phyloP scores from a whole-genome alignment of 108 stramenopile species.

The Licmophora abbreviata region DNA sequence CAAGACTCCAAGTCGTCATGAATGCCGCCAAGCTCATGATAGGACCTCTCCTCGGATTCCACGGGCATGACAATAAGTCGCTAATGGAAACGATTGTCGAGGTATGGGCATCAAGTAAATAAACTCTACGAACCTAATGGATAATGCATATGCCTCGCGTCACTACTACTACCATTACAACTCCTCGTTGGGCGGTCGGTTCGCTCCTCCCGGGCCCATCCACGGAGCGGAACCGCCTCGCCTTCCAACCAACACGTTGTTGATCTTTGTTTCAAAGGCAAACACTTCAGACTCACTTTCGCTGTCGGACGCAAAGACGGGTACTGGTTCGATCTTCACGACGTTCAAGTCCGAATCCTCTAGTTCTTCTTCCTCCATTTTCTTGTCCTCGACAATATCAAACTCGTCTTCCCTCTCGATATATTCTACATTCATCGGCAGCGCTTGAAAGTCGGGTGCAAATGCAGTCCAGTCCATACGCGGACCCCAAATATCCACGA shows the following conservation, averaged over 20 bases:
- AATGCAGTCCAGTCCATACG: conserved; percentile 72
- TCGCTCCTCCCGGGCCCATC: too few species aligned
- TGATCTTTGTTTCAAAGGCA: conserved; percentile 44
- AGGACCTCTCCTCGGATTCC: too few species aligned
- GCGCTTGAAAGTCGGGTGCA: conserved; percentile 80
- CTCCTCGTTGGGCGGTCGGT: too few species aligned
- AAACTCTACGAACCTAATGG: too few species aligned
- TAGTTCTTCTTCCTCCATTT: conserved; percentile 16
- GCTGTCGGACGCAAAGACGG: conserved; percentile 67
- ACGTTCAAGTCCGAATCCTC: conserved; percentile 44
- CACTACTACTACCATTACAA: too few species aligned
- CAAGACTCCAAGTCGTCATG: too few species aligned
- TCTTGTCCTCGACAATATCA: conserved; percentile 41
- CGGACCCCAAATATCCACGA: conserved; percentile 74
- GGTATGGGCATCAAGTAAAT: too few species aligned
- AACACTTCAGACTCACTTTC: conserved; percentile 66
- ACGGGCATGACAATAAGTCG: too few species aligned
- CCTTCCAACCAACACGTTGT: conserved; percentile 3
- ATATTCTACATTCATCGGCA: conserved; percentile 69
- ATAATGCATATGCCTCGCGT: too few species aligned
- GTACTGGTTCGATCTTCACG: conserved; percentile 37
- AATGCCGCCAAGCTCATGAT: too few species aligned
- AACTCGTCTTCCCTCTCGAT: conserved; percentile 71
- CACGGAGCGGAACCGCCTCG: not conserved
- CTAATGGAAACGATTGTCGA: too few species aligned